Conservation (phyloP, 257 asterid species). For the Sherardia arvensis region DNA sequence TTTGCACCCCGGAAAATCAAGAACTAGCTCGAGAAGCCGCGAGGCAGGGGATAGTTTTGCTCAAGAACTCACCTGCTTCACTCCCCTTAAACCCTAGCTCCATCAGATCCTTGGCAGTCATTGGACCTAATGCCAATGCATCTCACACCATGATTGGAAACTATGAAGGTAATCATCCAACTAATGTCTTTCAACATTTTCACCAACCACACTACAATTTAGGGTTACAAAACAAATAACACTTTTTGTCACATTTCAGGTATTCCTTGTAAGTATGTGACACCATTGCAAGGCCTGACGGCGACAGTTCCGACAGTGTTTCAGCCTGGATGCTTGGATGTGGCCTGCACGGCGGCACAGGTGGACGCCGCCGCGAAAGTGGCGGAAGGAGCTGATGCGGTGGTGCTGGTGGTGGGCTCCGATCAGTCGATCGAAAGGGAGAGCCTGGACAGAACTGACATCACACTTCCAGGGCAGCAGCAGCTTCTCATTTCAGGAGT, state of each 20-base stretch:
- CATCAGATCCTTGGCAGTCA: slow-evolving; percentile 67
- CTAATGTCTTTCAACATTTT: neutral
- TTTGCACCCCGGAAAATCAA: slow-evolving; percentile 54
- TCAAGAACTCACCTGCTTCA: slow-evolving; percentile 53
- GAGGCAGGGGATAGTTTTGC: slow-evolving; percentile 72
- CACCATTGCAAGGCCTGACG: slow-evolving; percentile 56
- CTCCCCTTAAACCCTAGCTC: slow-evolving; percentile 47
- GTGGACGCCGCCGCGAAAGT: slow-evolving; percentile 45
- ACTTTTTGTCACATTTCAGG: slow-evolving; percentile 32
- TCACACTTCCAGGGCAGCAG: slow-evolving; percentile 91
- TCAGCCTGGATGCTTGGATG: slow-evolving; percentile 45
- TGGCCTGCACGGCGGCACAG: slow-evolving; percentile 42
- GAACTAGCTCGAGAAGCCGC: slow-evolving; percentile 87
- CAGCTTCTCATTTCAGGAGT: slow-evolving; percentile 44
- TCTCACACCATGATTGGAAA: slow-evolving; percentile 69
- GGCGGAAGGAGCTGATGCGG: slow-evolving; percentile 63
- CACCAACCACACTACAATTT: too few relatives aligned
- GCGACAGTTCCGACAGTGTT: slow-evolving; percentile 43
- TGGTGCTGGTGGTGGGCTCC: slow-evolving; percentile 73
- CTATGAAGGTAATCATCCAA: slow-evolving; percentile 49
- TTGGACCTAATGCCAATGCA: slow-evolving; percentile 76
- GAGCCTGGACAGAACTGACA: slow-evolving; percentile 40
- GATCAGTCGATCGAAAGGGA: slow-evolving; percentile 66
- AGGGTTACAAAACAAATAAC: too few relatives aligned
- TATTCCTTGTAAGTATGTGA: slow-evolving; percentile 56